Evolutionary conservation across 495 filamentous ascomycete genomes (phyloP), one percentile per base, ranked within the genome.

Genomic region (Physcia stellaris): DNA sequence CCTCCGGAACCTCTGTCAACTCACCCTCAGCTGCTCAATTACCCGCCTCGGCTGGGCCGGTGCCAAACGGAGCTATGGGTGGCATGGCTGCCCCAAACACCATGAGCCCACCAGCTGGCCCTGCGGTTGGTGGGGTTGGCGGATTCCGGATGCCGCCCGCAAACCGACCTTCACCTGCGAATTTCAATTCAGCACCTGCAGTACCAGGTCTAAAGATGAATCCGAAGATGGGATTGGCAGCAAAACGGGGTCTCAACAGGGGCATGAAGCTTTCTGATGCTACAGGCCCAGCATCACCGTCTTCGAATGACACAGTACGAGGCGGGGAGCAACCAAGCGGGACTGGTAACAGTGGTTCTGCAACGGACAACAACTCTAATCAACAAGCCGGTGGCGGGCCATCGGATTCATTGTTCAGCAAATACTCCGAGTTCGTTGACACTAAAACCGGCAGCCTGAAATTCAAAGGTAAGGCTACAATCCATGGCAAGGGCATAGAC

Each of bases 371-470:
- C 21, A 30, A 35, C 11, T 12, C 28, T 6, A 20, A 10, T n/a
- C 30, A 37, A 21, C 20, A 34, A 30, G n/a, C 37, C 2, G 26
- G 13, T 22, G 36, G 37, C 38, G 37, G 40, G 41, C 45, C 47
- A 37, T 46, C 43, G 45, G 47, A 40, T 36, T 80, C 80, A 2
- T 71, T 81, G 33, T 78, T 99, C 54, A 86, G 78, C 58, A 87
- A 94, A 56, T 96, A 93, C 59, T 77, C 86, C 7, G 75, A 94
- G 38, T 88, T 80, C 47, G 83, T 99, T 43, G 84, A 99, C 51
- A 79, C 84, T 1, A 82, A 94, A 53, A 79, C 83, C 18, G 90
- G 90, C 12, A 92, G 80, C 19, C 60, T 99, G 40, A 88, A 78
- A 15, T 99, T 99, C 57, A 86, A 85, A 45, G 86, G 86, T 42